Conservation (phyloP, 768 basidiomycete genomes). For the Mrakia gelida region DNA sequence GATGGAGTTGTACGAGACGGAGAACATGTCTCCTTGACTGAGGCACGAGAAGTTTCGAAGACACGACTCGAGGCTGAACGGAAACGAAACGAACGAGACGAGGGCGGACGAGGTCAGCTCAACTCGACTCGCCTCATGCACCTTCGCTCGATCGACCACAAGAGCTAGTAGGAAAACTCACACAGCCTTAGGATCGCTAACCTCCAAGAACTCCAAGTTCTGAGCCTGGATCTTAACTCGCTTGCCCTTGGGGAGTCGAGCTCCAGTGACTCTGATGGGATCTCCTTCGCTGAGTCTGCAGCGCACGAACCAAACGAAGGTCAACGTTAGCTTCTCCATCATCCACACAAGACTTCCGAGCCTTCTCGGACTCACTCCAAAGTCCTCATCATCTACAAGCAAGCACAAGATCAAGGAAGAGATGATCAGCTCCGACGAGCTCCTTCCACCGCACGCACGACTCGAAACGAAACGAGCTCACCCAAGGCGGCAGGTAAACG, state of each 20-base stretch:
- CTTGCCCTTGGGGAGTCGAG: conserved; percentile 84
- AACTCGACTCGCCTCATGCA: neutral
- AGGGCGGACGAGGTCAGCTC: neutral
- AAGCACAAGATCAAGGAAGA: neutral
- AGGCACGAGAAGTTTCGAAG: conserved; percentile 87
- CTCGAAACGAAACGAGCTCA: conserved; percentile 36
- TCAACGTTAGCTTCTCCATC: neutral
- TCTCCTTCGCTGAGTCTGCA: conserved; percentile 76
- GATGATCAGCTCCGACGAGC: neutral
- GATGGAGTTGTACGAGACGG: conserved; percentile 94
- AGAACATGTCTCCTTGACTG: conserved; percentile 94
- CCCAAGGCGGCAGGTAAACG: conserved; percentile 93
- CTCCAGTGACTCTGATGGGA: conserved; percentile 84
- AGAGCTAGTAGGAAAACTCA: conserved; percentile 49
- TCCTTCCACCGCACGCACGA: neutral
- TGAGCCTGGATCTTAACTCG: conserved; percentile 97
- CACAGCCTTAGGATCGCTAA: conserved; percentile 97
- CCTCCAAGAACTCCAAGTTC: conserved; percentile 87
- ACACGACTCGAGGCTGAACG: conserved; percentile 79
- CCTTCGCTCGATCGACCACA: neutral
- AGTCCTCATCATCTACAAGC: conserved; percentile 34
- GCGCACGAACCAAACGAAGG: no score
- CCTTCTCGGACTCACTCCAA: conserved; percentile 14
- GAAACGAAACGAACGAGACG: neutral
- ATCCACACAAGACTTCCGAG: no score